These are phyloP conservation scores for Fusarium musae DNA, from an alignment of 2,329 filamentous ascomycete genomes.

Conservation along the genomic window DNA sequence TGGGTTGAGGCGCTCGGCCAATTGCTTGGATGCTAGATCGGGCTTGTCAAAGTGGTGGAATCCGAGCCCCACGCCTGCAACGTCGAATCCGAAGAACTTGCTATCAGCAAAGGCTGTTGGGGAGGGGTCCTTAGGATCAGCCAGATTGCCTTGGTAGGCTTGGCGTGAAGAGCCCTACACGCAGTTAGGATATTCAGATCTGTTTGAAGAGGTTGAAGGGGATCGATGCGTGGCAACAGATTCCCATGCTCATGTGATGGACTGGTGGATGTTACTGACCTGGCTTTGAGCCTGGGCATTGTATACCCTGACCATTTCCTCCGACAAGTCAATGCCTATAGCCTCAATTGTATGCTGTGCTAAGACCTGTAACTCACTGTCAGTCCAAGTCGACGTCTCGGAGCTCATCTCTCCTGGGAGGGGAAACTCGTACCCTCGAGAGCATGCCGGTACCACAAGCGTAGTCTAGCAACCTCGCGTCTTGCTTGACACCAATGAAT, in stretches of 20 bases:
- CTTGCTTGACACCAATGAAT: conserved; percentile 67
- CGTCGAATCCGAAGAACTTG: conserved; percentile 76
- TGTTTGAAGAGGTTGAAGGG: not conserved
- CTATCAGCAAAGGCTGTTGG: conserved; percentile 67
- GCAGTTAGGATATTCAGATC: conserved; percentile 1
- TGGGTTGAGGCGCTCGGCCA: conserved; percentile 70
- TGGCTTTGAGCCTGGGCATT: conserved; percentile 69
- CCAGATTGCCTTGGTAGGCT: conserved; percentile 68
- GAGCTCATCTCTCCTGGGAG: not conserved
- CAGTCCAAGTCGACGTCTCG: not conserved
- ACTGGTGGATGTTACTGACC: conserved; percentile 47
- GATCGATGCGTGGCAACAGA: not conserved
- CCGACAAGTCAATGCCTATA: conserved; percentile 76
- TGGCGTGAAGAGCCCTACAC: conserved; percentile 57
- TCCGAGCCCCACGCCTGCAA: conserved; percentile 70
- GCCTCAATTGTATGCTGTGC: conserved; percentile 59
- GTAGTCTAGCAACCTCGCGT: conserved; percentile 74
- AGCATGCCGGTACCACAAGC: conserved; percentile 78
- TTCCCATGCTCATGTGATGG: not conserved
- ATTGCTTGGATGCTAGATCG: conserved; percentile 64
- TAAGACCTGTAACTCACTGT: conserved; percentile 34
- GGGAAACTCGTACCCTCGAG: conserved; percentile 63
- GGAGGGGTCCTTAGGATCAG: conserved; percentile 56
- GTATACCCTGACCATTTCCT: conserved; percentile 76
- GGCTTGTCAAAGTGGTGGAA: conserved; percentile 77